Evolutionary conservation across 2,329 filamentous ascomycete genomes (phyloP).

Genomic region (Colletotrichum chlorophyti): DNA sequence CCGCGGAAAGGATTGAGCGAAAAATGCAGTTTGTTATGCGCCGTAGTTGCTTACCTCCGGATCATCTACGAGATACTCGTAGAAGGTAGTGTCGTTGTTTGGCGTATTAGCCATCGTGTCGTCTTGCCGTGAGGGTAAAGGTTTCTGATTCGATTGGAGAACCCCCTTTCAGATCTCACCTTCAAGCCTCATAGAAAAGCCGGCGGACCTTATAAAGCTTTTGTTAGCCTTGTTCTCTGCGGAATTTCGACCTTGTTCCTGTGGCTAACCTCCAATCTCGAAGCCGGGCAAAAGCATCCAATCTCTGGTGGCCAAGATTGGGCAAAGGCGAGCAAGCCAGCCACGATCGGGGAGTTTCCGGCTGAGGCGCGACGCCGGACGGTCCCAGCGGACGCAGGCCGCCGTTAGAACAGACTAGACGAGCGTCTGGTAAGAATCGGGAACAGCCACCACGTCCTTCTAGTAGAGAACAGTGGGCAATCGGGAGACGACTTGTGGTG

Average conservation of each 20-base stretch:
- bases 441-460: neutral
- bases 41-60: constrained; percentile 18
- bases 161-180: constrained; percentile 15
- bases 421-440: constrained; percentile 2
- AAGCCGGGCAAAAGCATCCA: constrained; percentile 5
- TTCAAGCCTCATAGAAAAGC: constrained; percentile 4
- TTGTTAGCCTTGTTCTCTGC: neutral
- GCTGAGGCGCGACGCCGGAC: constrained; percentile 4
- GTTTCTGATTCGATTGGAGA: constrained; percentile 1
- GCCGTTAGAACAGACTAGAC: neutral
- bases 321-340: constrained; percentile 8
- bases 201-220: constrained; percentile 19
- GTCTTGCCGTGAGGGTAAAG: neutral
- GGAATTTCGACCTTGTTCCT: constrained; percentile 8
- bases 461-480: constrained; percentile 2
- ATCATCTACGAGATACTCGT: constrained; percentile 23
- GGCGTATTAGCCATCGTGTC: constrained; percentile 18
- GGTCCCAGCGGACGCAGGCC: constrained; percentile 6
- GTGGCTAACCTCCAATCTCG: neutral
- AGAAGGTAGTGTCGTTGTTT: constrained; percentile 11
- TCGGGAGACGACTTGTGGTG: constrained; percentile 16
- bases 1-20: neutral
- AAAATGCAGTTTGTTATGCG: neutral
- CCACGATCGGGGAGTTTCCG: constrained; percentile 12
- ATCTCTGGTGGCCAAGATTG: constrained; percentile 11